A percentile compares a stretch with the other conserved stretches of the same genome.
Conservation (phyloP, 306 rosid genomes). For the peach (Prunus persica) region Prunus_persica_NCBIv2 NC_034015.1:21360001-21360500, state of each 20-base stretch:
- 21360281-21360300: not conserved
- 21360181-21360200: constrained; percentile 48
- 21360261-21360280: not conserved
- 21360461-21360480: not conserved
- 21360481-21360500: not conserved
- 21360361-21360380: constrained; percentile 65
- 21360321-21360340: constrained; percentile 64
- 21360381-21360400: constrained; percentile 65
- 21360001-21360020: not conserved
- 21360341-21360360: constrained; percentile 61
- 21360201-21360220: constrained; percentile 12
- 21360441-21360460: constrained; percentile 67
- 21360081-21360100: not conserved
- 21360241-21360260: not conserved
- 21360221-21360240: not conserved
- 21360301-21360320: constrained; percentile 37
- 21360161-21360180: constrained; percentile 69
- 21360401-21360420: constrained; percentile 66
- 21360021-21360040: not conserved
- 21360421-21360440: constrained; percentile 77
- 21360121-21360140: not conserved
- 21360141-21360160: constrained; percentile 19
- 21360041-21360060: constrained; percentile 36
- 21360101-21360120: constrained; percentile 7
- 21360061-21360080: constrained; percentile 64